Conservation (phyloP, 768 basidiomycete species). For the Psilocybe sp. region DNA sequence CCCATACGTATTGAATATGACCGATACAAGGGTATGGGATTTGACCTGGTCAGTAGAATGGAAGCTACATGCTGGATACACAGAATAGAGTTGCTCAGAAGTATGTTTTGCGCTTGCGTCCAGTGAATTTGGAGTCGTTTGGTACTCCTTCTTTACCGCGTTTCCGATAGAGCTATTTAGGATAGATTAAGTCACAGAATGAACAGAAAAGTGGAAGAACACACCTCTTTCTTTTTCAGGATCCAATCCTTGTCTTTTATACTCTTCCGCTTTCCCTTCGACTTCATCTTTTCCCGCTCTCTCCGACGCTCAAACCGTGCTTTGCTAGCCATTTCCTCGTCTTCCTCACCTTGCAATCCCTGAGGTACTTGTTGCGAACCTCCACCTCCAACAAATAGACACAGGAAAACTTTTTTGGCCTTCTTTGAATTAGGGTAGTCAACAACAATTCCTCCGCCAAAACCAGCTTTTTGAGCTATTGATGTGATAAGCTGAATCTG, state of each 20-base stretch:
- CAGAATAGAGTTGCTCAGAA: slow-evolving; percentile 53
- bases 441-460: slow-evolving; percentile 93
- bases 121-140: slow-evolving; percentile 85
- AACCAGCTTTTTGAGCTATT: slow-evolving; percentile 90
- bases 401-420: slow-evolving; percentile 91
- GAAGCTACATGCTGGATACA: too few relatives aligned
- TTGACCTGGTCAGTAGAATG: too few relatives aligned
- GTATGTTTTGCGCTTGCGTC: slow-evolving; percentile 76
- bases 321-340: slow-evolving; percentile 39
- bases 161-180: slow-evolving; percentile 68
- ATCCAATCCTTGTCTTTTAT: slow-evolving; percentile 90
- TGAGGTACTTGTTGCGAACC: slow-evolving; percentile 65
- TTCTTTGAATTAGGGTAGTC: slow-evolving; percentile 98
- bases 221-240: slow-evolving; percentile 92
- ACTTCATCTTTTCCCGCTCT: slow-evolving; percentile 57
- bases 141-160: slow-evolving; percentile 86
- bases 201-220: background rate
- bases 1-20: too few relatives aligned
- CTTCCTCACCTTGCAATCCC: slow-evolving; percentile 71
- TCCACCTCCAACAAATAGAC: slow-evolving; percentile 85
- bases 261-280: slow-evolving; percentile 67
- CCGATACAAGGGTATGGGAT: too few relatives aligned
- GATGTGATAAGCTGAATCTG: slow-evolving; percentile 94
- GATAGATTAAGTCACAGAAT: slow-evolving; percentile 2
- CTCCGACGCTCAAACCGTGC: slow-evolving; percentile 78